Base-by-base conservation (phyloP, 2,329 filamentous ascomycete species). In the Neocucurbitaria cava region DNA sequence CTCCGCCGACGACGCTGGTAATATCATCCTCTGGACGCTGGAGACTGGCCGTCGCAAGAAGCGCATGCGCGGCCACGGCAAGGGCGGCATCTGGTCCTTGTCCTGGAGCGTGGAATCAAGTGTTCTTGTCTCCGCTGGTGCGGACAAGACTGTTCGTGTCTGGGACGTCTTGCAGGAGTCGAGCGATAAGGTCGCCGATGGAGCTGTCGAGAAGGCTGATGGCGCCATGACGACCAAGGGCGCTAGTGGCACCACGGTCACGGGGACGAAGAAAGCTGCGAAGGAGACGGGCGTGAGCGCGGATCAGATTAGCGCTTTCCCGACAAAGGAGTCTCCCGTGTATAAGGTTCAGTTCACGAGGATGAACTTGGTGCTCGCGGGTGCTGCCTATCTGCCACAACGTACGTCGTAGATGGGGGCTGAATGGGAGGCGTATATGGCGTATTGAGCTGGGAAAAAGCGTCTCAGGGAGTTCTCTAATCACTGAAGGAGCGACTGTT, bases 311-410 rank as follows among this genome's bases (percentile, higher is more conserved):
- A 92, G 87, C 61, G 93, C 91, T 0, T 98, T 97, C 72, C 88
- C 92, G 0, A 98, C 95, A 3, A 99, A 99, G 84, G 96, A 96
- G 79, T 94, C 90, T 15, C 93, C 94, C 0, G 91, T 98, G 10
- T 91, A 96, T 77, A 95, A 94, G 77, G 93, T 96, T 49, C 87
- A 89, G 69, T 97, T 97, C 69, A 98, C 95, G 3, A 83, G 92
- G 56, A 97, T 96, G 91, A 99, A 99, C 73, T 77, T 98, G 62
- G 89, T 97, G 11, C 82, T 98, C 57, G 92, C 92, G 20, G 92
- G 90, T 42, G 92, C 93, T 36, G 85, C 84, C 33, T 88, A 87
- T 76, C 70, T 88, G 70, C 86, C 85, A 17, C 56, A 59, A 26
- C 54, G 64, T 28, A 44, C 51, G 18, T 55, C 13, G 30, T 47